Percentiles rank a stretch among this genome's conserved stretches.
These are phyloP conservation scores for Ampelocalamus luodianensis DNA, from an alignment of 176 grass and related monocot species.

Conservation along the genomic window DNA sequence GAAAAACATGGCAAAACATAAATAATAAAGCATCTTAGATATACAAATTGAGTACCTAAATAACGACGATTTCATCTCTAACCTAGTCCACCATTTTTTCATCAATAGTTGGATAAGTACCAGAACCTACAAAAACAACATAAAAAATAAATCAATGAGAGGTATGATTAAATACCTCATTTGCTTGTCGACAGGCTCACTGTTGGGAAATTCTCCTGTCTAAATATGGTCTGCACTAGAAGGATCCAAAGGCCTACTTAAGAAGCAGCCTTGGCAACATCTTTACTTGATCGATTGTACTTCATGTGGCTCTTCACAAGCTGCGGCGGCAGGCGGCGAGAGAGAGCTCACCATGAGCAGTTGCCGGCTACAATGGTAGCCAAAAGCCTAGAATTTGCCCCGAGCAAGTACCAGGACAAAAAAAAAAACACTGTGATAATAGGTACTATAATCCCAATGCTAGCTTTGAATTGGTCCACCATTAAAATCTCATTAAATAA, in stretches of 20 bases:
- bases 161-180: no score
- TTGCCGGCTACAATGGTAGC: conserved; percentile 72
- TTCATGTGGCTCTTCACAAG: conserved; percentile 91
- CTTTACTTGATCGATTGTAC: conserved; percentile 80
- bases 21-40: no score
- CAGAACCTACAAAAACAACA: no score
- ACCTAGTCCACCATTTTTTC: no score
- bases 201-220: no score
- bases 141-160: no score
- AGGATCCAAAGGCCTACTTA: conserved; percentile 18
- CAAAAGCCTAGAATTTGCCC: conserved; percentile 60
- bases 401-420: conserved; percentile 68
- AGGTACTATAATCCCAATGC: not conserved
- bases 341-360: conserved; percentile 76
- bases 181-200: no score
- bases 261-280: conserved; percentile 47
- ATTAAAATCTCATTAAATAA: not conserved
- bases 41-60: no score
- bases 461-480: not conserved
- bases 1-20: no score
- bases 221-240: no score
- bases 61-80: no score
- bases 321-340: conserved; percentile 68
- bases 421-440: conserved; percentile 22
- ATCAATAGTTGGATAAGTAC: no score